Evolutionary conservation across 108 stramenopile genomes (phyloP), one percentile per base, ranked within the genome.

Genomic region (Fragilaria crotonensis): DNA sequence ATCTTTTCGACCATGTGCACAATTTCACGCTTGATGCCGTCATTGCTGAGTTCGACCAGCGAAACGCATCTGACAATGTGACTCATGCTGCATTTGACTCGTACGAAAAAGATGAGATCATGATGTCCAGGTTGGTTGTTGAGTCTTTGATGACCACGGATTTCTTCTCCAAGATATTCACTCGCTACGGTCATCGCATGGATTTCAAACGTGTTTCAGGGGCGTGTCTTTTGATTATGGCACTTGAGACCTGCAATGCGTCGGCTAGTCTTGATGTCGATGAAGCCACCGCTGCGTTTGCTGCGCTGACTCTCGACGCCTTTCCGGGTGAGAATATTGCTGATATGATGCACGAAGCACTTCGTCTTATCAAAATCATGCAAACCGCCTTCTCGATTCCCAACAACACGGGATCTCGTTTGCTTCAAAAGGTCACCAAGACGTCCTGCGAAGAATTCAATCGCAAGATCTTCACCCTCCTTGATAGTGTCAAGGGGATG

Each of bases 241-340:
- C 30, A 2, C 7, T 55, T 19, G 54, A 55, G 33, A 32, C 28
- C 3, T 29, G 30, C 7, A 30, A 55, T 9, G 31, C 28, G 18
- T 4, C 2, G 1, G 54, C 33, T 4, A 32, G 19, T 19, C 31
- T 21, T 20, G 30, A 55, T 31, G 19, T 55, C 1, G 29, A 55
- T 9, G 54, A 30, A 18, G 54, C 28, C 2, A 2, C 9, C 2
- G 22, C 3, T 2, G 9, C 17, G 2, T 55, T 27, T 14, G 18
- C 19, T 17, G 48, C 11, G n/a, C 17, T 55, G 2, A 31, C 30
- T 18, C 30, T 4, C 14, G 28, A 19, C 22, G 1, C 30, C 28
- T 55, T 2, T 55, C 54, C 54, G 9, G 54, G 30, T 2, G 54
- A 55, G 7, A 30, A 55, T 55, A 22, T 55, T 3, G 2, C n/a